Base-by-base conservation (phyloP, 2,329 filamentous ascomycete species). In the Cephalotrichum gorgonifer region DNA sequence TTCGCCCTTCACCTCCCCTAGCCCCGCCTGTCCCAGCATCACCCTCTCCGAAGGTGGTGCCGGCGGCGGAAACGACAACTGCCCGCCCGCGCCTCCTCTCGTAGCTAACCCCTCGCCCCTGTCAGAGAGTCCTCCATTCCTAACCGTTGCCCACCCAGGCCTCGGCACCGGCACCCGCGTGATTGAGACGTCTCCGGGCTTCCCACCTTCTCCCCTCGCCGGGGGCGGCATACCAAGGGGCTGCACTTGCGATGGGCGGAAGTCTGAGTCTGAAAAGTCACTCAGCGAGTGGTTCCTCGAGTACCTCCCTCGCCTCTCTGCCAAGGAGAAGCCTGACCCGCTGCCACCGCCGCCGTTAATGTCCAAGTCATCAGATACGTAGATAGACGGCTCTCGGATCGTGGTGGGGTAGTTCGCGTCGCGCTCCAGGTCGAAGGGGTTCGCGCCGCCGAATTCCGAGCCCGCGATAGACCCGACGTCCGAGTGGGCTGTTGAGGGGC, bases 391-490 rank as follows among this genome's bases (percentile, higher is more conserved):
- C 53, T 79, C 76, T 31, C 77, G 68, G 45, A 64, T 68, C 1
- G 63, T 60, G 4, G 62, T 57, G 4, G 67, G 61, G 12, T 65
- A 63, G 1, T 78, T 81, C 1, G 76, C 68, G 54, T 82, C 79
- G n/a, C 75, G 73, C 59, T 84, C 80, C 3, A 83, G 67, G 49
- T 82, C 77, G 50, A 83, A 83, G 0, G 79, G 78, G 54, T 79
- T 78, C 2, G 68, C 71, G 12, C 71, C 68, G 25, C 75, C 72
- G 28, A 75, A 60, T 50, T 81, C 75, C 1, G 78, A 79, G 46
- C 78, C 78, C 7, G 71, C 69, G 11, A 80, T 65, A 1, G 76
- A 79, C 2, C 61, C 72, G 12, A 70, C 74, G 52, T 81, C 77
- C 1, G 79, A 83, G 58, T 80, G 74, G 11, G 78, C 77, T 1